A percentile compares a stretch with the other conserved stretches of the same genome.
These are phyloP conservation scores for Cnidoscolus chayamansa DNA, from an alignment of 441 rosid genomes.

Conservation along the genomic window DNA sequence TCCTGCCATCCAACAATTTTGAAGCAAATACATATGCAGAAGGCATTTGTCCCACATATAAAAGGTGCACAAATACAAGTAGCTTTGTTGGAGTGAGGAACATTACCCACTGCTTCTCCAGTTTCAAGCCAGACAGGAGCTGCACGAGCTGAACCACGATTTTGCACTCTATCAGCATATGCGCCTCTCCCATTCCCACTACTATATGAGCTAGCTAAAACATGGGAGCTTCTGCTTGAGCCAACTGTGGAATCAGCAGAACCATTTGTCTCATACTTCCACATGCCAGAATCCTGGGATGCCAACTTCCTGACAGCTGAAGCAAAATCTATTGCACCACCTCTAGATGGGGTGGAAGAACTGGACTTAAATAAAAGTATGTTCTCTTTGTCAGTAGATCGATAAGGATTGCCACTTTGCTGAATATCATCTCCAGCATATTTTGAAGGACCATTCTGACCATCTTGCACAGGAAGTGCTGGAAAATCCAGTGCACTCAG, in stretches of 20 bases:
- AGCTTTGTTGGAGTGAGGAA: constrained; percentile 33
- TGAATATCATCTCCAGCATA: constrained; percentile 70
- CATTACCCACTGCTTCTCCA: constrained; percentile 94
- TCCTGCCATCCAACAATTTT: constrained; percentile 65
- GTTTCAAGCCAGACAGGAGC: constrained; percentile 96
- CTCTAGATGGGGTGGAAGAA: constrained; percentile 52
- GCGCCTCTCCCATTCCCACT: constrained; percentile 62
- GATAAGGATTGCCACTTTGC: constrained; percentile 53
- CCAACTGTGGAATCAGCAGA: constrained; percentile 69
- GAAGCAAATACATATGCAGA: constrained; percentile 39
- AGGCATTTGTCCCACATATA: constrained; percentile 27
- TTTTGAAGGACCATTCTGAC: constrained; percentile 53
- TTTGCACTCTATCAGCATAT: constrained; percentile 62
- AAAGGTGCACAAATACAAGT: constrained; percentile 31
- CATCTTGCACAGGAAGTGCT: constrained; percentile 54
- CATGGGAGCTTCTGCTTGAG: constrained; percentile 73
- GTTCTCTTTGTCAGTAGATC: constrained; percentile 62
- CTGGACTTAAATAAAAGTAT: constrained; percentile 63
- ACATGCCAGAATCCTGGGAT: constrained; percentile 71
- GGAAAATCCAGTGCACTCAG: constrained; percentile 81
- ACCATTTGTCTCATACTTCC: constrained; percentile 81
- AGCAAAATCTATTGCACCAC: constrained; percentile 68
- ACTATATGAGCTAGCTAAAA: constrained; percentile 54
- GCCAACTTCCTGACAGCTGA: constrained; percentile 89
- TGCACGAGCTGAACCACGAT: constrained; percentile 56